Conservation (phyloP, 1,284 basidiomycete genomes). For the Abortiporus biennis region DNA sequence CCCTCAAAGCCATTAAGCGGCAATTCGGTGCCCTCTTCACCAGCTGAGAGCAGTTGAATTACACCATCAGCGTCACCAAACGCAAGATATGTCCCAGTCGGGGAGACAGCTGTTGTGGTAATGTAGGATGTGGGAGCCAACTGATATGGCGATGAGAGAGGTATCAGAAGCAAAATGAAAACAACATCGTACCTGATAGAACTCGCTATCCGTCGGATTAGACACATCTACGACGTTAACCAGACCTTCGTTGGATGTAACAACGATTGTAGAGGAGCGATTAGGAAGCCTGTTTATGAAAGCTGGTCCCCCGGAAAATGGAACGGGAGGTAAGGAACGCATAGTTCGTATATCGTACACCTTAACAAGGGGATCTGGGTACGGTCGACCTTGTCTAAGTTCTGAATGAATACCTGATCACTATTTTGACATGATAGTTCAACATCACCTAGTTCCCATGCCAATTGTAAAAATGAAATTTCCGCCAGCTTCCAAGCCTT, state of each 20-base stretch:
- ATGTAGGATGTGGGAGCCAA: slow-evolving; percentile 70
- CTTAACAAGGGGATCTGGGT: slow-evolving; percentile 90
- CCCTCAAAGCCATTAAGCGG: slow-evolving; percentile 89
- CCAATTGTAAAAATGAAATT: slow-evolving; percentile 85
- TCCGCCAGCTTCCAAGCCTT: slow-evolving; percentile 75
- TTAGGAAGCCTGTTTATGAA: slow-evolving; percentile 84
- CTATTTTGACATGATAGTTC: neutral
- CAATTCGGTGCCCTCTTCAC: slow-evolving; percentile 54
- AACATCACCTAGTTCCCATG: slow-evolving; percentile 69
- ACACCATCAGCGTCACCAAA: slow-evolving; percentile 88
- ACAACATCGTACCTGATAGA: slow-evolving; percentile 56
- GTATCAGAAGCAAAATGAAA: neutral
- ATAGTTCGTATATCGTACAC: slow-evolving; percentile 87
- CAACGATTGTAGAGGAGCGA: slow-evolving; percentile 70
- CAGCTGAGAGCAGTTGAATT: slow-evolving; percentile 81
- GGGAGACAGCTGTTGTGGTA: slow-evolving; percentile 79
- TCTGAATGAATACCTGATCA: slow-evolving; percentile 9
- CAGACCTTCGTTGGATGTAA: slow-evolving; percentile 82
- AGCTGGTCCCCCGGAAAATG: slow-evolving; percentile 85
- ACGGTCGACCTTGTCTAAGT: slow-evolving; percentile 79
- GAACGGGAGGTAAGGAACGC: slow-evolving; percentile 75
- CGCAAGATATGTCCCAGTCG: slow-evolving; percentile 85
- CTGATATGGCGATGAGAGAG: slow-evolving; percentile 30
- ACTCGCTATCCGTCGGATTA: slow-evolving; percentile 66
- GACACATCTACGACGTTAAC: slow-evolving; percentile 87